These are phyloP conservation scores for Panicum miliaceum DNA, from an alignment of 176 grass and related monocot species.

Conservation along the genomic window DNA sequence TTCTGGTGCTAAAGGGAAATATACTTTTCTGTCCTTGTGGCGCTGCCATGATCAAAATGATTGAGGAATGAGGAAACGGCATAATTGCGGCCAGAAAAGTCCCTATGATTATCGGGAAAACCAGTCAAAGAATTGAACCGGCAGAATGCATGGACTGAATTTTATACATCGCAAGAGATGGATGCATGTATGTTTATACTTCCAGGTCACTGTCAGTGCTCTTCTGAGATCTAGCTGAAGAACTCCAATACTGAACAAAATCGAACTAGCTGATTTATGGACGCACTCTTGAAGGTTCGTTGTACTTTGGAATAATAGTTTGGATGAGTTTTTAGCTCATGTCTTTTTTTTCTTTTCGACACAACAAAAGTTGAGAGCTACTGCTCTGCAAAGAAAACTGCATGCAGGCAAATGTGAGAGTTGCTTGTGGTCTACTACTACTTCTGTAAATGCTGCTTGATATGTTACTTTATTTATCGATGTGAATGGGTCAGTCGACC, in stretches of 20 bases:
- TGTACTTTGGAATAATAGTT: background rate
- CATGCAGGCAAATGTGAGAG: background rate
- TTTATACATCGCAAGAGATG: background rate
- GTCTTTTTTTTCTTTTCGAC: background rate
- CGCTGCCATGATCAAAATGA: slow-evolving; percentile 49
- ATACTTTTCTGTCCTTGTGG: slow-evolving; percentile 48
- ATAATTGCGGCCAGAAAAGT: slow-evolving; percentile 51
- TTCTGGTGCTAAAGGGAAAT: slow-evolving; percentile 36
- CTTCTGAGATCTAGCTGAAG: slow-evolving; percentile 2
- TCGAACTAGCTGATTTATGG: background rate
- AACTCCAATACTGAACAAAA: background rate
- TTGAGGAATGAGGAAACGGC: slow-evolving; percentile 51
- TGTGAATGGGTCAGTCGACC: slow-evolving; percentile 12
- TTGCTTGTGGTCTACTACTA: slow-evolving; percentile 46
- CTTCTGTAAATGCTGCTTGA: slow-evolving; percentile 33
- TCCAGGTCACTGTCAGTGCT: background rate
- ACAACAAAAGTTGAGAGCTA: background rate
- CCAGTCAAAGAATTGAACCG: slow-evolving; percentile 35
- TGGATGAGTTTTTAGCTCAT: background rate
- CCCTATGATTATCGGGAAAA: slow-evolving; percentile 38
- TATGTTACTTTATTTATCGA: slow-evolving; percentile 4
- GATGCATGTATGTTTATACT: background rate
- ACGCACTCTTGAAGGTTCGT: background rate
- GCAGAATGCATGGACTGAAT: background rate
- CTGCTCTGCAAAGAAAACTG: background rate